Base-by-base conservation (phyloP, 1,139 yeast genomes). In the Pichia sp. region DNA sequence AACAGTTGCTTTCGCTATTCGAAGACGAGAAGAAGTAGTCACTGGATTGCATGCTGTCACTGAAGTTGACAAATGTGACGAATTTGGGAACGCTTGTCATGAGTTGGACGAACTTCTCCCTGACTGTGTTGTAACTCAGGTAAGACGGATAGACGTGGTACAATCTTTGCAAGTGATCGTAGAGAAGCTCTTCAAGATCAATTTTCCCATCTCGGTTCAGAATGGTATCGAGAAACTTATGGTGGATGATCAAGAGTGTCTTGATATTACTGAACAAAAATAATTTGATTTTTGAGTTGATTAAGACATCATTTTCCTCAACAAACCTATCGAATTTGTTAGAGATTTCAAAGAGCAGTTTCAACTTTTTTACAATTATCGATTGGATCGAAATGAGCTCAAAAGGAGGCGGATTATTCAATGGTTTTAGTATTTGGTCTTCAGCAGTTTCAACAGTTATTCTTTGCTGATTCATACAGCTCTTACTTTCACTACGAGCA, bases 211-310 rank as follows among this genome's bases (percentile, higher is more conserved):
- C 45, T 16, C 40, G 42, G 25, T 47, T 53, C 4, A 46, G 18
- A 4, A 62, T 22, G 16, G 53, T 51, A 39, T 51, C 50, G 3
- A 56, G 46, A 43, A 64, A 60, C 2, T 57, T 44, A 19, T 57
- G 52, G 43, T 61, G 60, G 1, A 64, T 53, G 10, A 56, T 50
- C 8, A 55, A 45, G 40, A 64, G 47, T 18, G 60, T 59, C 34
- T 56, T 54, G 18, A 60, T 48, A 48, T 64, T 64, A 7, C 68
- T 66, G 53, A 64, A 64, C 5, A 65, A 43, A 3, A 54, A 44
- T 4, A 53, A 12, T 1, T 48, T 47, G 16, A 61, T 54, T 5
- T 54, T 52, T 2, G 55, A 48, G 36, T 55, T 55, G 3, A 62
- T 41, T 0, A 61, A 34, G 7, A 65, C 56, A 1, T 49, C 46